Percentiles rank a stretch among this genome's conserved stretches.
phyloP scores from a whole-genome alignment of 208 protist species.

The Leishmania tarentolae region DNA sequence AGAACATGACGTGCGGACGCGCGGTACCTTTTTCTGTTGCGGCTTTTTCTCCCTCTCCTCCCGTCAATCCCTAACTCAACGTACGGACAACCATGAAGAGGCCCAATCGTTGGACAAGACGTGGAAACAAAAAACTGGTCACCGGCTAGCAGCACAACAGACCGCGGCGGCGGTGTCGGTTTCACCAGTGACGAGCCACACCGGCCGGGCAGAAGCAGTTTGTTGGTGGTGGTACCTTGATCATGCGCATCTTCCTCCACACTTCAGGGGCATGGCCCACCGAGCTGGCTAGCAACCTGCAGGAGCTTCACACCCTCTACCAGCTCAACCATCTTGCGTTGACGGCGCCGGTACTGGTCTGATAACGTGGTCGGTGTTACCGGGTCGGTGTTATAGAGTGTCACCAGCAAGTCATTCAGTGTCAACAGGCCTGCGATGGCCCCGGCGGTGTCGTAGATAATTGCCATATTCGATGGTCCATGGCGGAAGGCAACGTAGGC shows the following conservation, averaged over 20 bases:
- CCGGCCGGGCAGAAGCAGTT: background rate
- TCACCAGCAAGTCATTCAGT: conserved; percentile 60
- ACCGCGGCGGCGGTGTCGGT: background rate
- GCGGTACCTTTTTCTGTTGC: background rate
- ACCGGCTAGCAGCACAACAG: background rate
- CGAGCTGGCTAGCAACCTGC: conserved; percentile 19
- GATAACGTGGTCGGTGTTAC: conserved; percentile 13
- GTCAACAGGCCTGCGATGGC: conserved; percentile 68
- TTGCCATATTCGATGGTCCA: conserved; percentile 60
- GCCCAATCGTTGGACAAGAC: background rate
- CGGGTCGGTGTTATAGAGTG: conserved; percentile 51
- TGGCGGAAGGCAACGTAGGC: conserved; percentile 70
- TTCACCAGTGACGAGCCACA: background rate
- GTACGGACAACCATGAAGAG: background rate
- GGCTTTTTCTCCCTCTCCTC: background rate
- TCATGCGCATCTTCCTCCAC: conserved; percentile 9
- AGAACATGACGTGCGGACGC: background rate
- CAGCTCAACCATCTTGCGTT: conserved; percentile 48
- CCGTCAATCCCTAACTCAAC: background rate
- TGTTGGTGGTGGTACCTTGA: conserved; percentile 2
- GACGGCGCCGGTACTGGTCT: conserved; percentile 34
- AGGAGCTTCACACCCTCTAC: conserved; percentile 53
- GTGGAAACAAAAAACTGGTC: background rate
- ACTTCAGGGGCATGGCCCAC: background rate
- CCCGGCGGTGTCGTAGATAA: conserved; percentile 60